Base-by-base conservation (phyloP, 169 alveolate genomes). In the Plasmodium vivax region DNA sequence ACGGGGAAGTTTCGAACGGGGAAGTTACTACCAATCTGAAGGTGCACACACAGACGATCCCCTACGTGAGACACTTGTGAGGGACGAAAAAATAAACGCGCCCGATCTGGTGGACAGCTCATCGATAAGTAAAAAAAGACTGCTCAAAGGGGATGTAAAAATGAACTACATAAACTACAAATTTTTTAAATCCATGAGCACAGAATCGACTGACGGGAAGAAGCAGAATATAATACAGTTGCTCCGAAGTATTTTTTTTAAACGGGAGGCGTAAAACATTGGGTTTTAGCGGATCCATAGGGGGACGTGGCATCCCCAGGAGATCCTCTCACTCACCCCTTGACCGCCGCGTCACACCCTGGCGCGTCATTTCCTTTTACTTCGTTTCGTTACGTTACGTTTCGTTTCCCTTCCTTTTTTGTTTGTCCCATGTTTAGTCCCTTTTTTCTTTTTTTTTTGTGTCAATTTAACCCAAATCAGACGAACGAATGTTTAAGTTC, bases 71-170 rank as follows among this genome's bases (percentile, higher is more conserved):
- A 45, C 43, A 51, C 16, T 56, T 19, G 14, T 43, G 71, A 56
- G 16, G 72, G 19, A 90, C 54, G 72, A 62, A 14, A 74, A 47
- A 23, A 32, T 62, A 27, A 90, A 71, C 36, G 16, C 74, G 19
- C 14, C 74, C 0, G 51, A 74, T 58, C 16, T 79, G 38, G 82
- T 54, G 12, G 83, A 90, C 12, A 90, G 80, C 36, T 12, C 81
- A 80, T n/a, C 81, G 43, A 80, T 90, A 90, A 79, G 62, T 58
- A 90, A 90, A 79, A 90, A 90, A 56, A 80, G 68, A 45, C 34
- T 62, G 45, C 19, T 81, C 32, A 90, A 90, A 79, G 32, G 19
- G 34, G 77, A 16, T 56, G 82, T 68, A 71, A 68, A 68, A 32
- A 27, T 36, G 47, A 41, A 80, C 41, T 41, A 45, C 9, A 45